Evolutionary conservation across 768 basidiomycete genomes (phyloP), one percentile per base, ranked within the genome.

Genomic region (Antrodiella citrinella): DNA sequence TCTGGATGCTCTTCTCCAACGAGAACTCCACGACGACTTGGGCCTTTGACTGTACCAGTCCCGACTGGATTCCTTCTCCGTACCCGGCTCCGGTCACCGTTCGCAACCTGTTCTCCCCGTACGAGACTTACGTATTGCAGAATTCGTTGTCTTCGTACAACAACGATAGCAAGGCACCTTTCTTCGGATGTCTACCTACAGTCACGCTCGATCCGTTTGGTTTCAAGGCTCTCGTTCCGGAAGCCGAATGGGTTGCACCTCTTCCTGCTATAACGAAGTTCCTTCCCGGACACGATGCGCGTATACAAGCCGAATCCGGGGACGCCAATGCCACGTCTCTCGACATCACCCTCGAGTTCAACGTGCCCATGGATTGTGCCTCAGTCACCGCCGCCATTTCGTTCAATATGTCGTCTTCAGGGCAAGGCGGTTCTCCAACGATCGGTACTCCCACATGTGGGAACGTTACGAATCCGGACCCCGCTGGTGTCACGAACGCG

Each of bases 1-100:
- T 94, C 49, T 93, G 90, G 90, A 47, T 95, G 59, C 67, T 96
- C 4, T 94, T 80, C 67, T 81, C 86, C 40, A 96, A 95, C 66
- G 83, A 89, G 69, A 96, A 96, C 58, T 44, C 59, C 42, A 87
- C 92, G 3, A 67, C 69, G 51, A 76, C 80, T 0, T 92, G 82
- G 67, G 61, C 69, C 18, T 80, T 71, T 59, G 69, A 81, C 55
- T 96, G 93, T 66, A 67, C 63, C 26, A 50, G 47, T 12, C 52
- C 67, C 10, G 18, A 61, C 1, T 91, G 90, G 89, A 91, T 95
- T 49, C 84, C 85, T 0, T 77, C 91, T 0, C 92, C 93, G 0
- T 94, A 75, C 66, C 56, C 64, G 42, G 76, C 78, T 4, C 78
- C 78, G n/a, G 75, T 68, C 7, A 62, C 57, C 2, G 78, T 96